Conservation (phyloP, 257 asterid genomes). For the Scutellaria galericulata region DNA sequence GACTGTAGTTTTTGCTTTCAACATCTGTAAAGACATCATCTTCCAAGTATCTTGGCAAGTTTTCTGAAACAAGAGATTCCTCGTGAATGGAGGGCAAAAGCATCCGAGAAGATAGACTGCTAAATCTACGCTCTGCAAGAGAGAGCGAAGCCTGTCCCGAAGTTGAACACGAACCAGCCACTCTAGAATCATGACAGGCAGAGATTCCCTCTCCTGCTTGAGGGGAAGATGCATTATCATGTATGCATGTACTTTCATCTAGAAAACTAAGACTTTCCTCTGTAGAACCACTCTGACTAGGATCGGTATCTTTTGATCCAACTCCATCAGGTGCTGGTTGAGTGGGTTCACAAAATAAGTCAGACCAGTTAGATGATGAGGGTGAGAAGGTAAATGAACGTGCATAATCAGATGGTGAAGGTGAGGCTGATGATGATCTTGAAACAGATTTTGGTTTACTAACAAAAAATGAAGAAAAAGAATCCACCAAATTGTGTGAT, state of each 20-base stretch:
- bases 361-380: conserved; percentile 89
- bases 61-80: conserved; percentile 52
- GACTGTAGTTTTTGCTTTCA: conserved; percentile 34
- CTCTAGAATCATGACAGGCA: conserved; percentile 35
- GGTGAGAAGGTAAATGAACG: conserved; percentile 87
- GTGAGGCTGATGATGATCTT: conserved; percentile 78
- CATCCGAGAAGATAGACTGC: conserved; percentile 51
- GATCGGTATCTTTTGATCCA: conserved; percentile 44
- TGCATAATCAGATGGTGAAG: conserved; percentile 77
- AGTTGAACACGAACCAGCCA: conserved; percentile 40
- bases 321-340: conserved; percentile 64
- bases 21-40: conserved; percentile 47
- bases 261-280: conserved; percentile 41
- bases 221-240: conserved; percentile 38
- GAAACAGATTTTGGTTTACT: conserved; percentile 55
- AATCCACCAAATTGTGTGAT: conserved; percentile 60
- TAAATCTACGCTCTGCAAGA: conserved; percentile 58
- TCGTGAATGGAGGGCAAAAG: conserved; percentile 60
- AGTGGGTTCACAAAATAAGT: conserved; percentile 66
- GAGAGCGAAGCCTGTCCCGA: conserved; percentile 45
- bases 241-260: conserved; percentile 44
- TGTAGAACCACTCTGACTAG: conserved; percentile 35
- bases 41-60: conserved; percentile 45
- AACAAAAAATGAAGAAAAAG: conserved; percentile 60
- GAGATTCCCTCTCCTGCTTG: conserved; percentile 43